Percentiles rank a stretch among this genome's conserved stretches.
Conservation (phyloP, 108 stramenopile species). For the Nitzschia sp. region DNA sequence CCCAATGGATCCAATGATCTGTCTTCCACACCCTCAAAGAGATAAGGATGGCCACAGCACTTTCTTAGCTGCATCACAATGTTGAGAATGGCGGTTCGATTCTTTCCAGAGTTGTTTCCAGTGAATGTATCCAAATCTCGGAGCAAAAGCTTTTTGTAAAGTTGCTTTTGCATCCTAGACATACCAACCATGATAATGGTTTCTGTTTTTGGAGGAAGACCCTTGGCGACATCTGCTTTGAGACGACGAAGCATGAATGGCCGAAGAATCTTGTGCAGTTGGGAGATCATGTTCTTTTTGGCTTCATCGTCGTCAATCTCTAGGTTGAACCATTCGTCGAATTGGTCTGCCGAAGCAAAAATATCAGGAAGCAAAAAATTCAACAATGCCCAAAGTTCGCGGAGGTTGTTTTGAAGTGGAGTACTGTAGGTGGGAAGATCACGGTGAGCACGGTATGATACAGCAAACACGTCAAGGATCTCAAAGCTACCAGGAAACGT, state of each 20-base stretch:
- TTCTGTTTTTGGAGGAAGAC: conserved; percentile 91
- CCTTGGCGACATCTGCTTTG: conserved; percentile 89
- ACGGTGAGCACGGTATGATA: background rate
- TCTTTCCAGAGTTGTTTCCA: conserved; percentile 64
- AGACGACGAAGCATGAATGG: conserved; percentile 98
- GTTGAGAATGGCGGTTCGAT: conserved; percentile 83
- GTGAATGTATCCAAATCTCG: conserved; percentile 84
- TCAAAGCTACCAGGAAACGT: background rate
- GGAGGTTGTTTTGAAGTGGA: conserved; percentile 93
- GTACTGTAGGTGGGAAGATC: conserved; percentile 46
- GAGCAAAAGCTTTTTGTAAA: conserved; percentile 88
- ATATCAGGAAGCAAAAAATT: conserved; percentile 91
- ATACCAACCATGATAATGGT: conserved; percentile 91
- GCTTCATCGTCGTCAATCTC: conserved; percentile 82
- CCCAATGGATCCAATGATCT: conserved; percentile 82
- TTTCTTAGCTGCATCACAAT: conserved; percentile 99
- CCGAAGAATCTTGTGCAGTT: conserved; percentile 96
- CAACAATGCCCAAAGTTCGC: conserved; percentile 89
- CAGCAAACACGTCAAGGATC: background rate
- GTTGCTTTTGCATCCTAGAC: conserved; percentile 89
- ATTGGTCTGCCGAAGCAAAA: conserved; percentile 86
- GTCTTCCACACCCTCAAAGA: conserved; percentile 96
- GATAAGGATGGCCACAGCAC: conserved; percentile 97
- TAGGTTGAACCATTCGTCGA: conserved; percentile 94
- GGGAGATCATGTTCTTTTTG: conserved; percentile 93